These are phyloP conservation scores for Penicillium concentricum DNA, from an alignment of 2,329 filamentous ascomycete species.

Conservation along the genomic window DNA sequence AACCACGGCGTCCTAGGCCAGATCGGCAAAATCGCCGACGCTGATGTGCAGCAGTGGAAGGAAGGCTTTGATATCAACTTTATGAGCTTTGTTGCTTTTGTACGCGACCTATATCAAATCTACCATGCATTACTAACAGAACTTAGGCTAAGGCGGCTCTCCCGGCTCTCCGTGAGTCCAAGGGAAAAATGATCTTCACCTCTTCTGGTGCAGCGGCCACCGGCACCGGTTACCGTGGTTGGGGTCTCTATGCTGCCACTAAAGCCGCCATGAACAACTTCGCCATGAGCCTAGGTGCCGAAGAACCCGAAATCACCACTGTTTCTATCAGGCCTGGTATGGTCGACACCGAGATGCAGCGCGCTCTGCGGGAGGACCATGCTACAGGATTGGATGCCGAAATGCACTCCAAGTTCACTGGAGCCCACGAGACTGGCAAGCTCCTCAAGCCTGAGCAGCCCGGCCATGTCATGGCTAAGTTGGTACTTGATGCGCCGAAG, in stretches of 20 bases:
- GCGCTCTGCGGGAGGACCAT: slow-evolving; percentile 73
- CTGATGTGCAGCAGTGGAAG: slow-evolving; percentile 72
- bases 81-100: slow-evolving; percentile 76
- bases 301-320: slow-evolving; percentile 27
- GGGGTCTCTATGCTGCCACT: slow-evolving; percentile 38
- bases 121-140: background rate
- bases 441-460: slow-evolving; percentile 81
- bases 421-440: slow-evolving; percentile 67
- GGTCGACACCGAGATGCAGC: slow-evolving; percentile 39
- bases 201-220: slow-evolving; percentile 35
- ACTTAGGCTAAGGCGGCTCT: slow-evolving; percentile 32
- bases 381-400: slow-evolving; percentile 58
- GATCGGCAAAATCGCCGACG: slow-evolving; percentile 67
- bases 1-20: slow-evolving; percentile 85
- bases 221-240: slow-evolving; percentile 33
- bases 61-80: slow-evolving; percentile 78
- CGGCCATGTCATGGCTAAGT: slow-evolving; percentile 78
- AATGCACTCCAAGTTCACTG: slow-evolving; percentile 64
- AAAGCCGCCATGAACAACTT: slow-evolving; percentile 40
- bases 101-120: slow-evolving; percentile 44
- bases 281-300: slow-evolving; percentile 28
- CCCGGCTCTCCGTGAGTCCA: slow-evolving; percentile 32
- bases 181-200: slow-evolving; percentile 38
- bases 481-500: slow-evolving; percentile 64
- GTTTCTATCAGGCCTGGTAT: slow-evolving; percentile 36